Evolutionary conservation across 164 flowering plant genomes (phyloP).

Genomic region (Vitis rupestris): DNA sequence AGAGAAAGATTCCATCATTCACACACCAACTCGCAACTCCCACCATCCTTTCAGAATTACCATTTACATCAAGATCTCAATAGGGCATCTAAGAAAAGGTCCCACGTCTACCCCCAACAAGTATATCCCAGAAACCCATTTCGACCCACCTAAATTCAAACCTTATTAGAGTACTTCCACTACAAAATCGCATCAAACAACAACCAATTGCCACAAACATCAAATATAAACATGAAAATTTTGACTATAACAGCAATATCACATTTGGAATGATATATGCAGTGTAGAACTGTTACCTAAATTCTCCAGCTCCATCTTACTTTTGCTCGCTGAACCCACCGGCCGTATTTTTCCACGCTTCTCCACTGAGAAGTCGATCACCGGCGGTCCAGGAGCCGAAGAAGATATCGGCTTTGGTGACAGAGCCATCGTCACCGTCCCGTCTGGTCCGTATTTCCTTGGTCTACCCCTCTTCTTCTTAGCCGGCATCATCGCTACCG

Average conservation of each 20-base stretch:
- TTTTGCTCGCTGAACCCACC: constrained; percentile 45
- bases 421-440: constrained; percentile 38
- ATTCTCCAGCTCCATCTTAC: constrained; percentile 46
- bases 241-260: background rate
- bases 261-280: background rate
- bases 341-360: constrained; percentile 73
- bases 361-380: constrained; percentile 63
- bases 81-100: constrained; percentile 37
- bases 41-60: constrained; percentile 22
- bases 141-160: constrained; percentile 6
- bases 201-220: constrained; percentile 6
- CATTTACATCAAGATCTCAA: constrained; percentile 39
- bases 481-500: constrained; percentile 24
- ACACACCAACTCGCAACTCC: constrained; percentile 33
- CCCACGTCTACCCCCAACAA: constrained; percentile 42
- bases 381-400: constrained; percentile 59
- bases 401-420: constrained; percentile 81
- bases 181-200: constrained; percentile 9
- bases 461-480: constrained; percentile 91
- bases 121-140: constrained; percentile 9
- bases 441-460: constrained; percentile 72
- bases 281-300: constrained; percentile 37
- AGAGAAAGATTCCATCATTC: constrained; percentile 36
- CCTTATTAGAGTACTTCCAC: constrained; percentile 3
- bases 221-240: background rate